These are phyloP conservation scores for Delonix regia DNA, from an alignment of 306 rosid species.

Conservation along the genomic window DNA sequence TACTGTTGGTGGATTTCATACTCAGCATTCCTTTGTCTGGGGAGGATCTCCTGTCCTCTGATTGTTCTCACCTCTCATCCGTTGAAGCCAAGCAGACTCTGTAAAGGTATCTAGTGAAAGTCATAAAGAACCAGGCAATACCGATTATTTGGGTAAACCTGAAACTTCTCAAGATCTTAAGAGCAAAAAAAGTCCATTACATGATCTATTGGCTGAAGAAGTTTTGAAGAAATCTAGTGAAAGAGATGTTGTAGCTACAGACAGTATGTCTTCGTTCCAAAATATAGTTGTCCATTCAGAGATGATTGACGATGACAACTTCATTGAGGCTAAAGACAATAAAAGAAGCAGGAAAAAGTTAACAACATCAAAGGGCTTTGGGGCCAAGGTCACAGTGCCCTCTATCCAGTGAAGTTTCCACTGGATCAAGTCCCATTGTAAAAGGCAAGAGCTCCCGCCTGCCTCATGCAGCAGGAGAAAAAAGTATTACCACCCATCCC, in stretches of 20 bases:
- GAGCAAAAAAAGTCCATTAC: conserved; percentile 75
- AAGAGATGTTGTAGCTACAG: conserved; percentile 52
- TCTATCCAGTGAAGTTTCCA: conserved; percentile 50
- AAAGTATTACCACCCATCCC: conserved; percentile 81
- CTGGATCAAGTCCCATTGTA: conserved; percentile 68
- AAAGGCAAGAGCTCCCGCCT: conserved; percentile 61
- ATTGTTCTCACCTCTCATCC: too few species aligned
- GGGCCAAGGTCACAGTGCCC: conserved; percentile 49
- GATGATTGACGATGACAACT: conserved; percentile 62
- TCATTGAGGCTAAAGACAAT: conserved; percentile 86
- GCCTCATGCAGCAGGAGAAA: conserved; percentile 62
- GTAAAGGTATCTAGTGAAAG: conserved; percentile 53
- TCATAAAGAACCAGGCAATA: conserved; percentile 44
- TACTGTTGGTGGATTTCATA: not conserved
- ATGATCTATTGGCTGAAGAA: conserved; percentile 88
- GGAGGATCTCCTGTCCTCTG: too few species aligned
- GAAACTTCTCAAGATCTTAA: conserved; percentile 48
- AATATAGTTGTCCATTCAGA: conserved; percentile 47
- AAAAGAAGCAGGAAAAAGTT: conserved; percentile 86
- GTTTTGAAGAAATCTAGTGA: conserved; percentile 68
- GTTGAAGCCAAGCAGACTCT: conserved; percentile 61
- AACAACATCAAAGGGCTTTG: conserved; percentile 70
- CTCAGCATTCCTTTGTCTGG: not conserved
- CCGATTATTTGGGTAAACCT: conserved; percentile 45
- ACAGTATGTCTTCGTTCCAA: conserved; percentile 42